These are phyloP conservation scores for Ophiostoma populinum DNA, from an alignment of 2,329 filamentous ascomycete genomes.

Conservation along the genomic window DNA sequence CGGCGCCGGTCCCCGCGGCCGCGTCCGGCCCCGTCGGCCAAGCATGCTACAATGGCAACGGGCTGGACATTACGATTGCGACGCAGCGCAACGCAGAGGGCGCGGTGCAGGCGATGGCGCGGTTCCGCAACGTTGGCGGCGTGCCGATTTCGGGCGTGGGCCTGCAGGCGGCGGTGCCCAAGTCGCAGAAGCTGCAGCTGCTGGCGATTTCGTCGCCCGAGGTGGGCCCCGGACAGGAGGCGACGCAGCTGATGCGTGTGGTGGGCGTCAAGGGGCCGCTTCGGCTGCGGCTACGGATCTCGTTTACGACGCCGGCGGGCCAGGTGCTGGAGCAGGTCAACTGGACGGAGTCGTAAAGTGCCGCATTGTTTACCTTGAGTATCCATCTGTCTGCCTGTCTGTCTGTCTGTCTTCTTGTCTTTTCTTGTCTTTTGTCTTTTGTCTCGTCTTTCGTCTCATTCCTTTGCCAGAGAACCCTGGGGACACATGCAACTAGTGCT, in stretches of 20 bases:
- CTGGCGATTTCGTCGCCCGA: constrained; percentile 75
- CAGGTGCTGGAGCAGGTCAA: constrained; percentile 84
- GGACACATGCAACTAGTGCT: too few relatives aligned
- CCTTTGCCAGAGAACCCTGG: too few relatives aligned
- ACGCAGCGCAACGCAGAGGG: constrained; percentile 69
- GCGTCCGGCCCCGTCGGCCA: constrained; percentile 36
- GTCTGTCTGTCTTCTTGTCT: too few relatives aligned
- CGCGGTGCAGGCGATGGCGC: constrained; percentile 63
- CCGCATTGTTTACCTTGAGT: not conserved
- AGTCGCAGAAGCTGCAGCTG: constrained; percentile 85
- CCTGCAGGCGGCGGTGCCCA: constrained; percentile 87
- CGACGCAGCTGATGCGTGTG: constrained; percentile 81
- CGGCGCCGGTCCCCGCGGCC: constrained; percentile 18
- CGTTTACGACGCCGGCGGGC: constrained; percentile 54
- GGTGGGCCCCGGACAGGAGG: constrained; percentile 60
- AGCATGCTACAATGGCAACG: constrained; percentile 74
- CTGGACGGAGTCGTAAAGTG: constrained; percentile 62
- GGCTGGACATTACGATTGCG: constrained; percentile 62
- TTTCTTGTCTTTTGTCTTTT: not conserved
- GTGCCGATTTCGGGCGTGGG: constrained; percentile 55
- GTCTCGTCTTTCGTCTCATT: not conserved
- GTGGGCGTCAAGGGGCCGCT: constrained; percentile 72
- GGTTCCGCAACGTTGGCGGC: constrained; percentile 65
- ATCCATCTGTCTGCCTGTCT: too few relatives aligned
- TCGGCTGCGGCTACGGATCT: constrained; percentile 70